Evolutionary conservation across 176 grass and related monocot genomes (phyloP).

Genomic region (Juncus inflexus): DNA sequence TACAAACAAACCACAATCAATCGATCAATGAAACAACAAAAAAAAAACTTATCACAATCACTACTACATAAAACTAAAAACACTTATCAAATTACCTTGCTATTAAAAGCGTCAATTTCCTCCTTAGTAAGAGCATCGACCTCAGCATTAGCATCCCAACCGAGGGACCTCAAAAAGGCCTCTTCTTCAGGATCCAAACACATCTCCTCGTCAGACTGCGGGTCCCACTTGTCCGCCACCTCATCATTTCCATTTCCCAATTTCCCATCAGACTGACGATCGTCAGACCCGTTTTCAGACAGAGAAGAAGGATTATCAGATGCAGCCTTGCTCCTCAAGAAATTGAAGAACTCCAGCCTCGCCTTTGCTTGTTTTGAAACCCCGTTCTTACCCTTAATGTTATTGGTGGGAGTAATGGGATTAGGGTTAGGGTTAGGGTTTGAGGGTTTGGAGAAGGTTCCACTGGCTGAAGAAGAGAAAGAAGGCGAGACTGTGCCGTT

Average conservation of each 20-base stretch:
- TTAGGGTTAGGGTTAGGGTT: not conserved
- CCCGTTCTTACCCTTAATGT: slow-evolving; percentile 4
- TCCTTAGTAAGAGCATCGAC: slow-evolving; percentile 27
- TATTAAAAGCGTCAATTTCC: slow-evolving; percentile 38
- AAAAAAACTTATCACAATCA: not conserved
- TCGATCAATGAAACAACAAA: slow-evolving; percentile 2
- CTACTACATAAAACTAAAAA: not conserved
- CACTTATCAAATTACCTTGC: slow-evolving; percentile 13
- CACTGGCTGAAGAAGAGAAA: too few relatives aligned
- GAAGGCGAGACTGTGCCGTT: not conserved
- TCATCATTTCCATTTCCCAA: slow-evolving; percentile 5
- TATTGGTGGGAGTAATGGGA: not conserved
- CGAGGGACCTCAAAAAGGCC: slow-evolving; percentile 28
- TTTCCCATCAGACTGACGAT: not conserved
- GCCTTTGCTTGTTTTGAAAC: slow-evolving; percentile 32
- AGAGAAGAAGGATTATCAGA: slow-evolving; percentile 4
- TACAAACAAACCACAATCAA: slow-evolving; percentile 1
- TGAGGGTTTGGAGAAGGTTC: not conserved
- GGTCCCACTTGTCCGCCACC: slow-evolving; percentile 3
- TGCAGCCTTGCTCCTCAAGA: slow-evolving; percentile 23
- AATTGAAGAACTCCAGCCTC: slow-evolving; percentile 35
- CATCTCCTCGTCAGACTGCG: slow-evolving; percentile 4
- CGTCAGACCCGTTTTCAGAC: slow-evolving; percentile 5
- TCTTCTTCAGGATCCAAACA: slow-evolving; percentile 29
- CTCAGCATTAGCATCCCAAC: slow-evolving; percentile 32